phyloP scores from a whole-genome alignment of 305 asterid species.

The Solanum aculeatissimum region DNA sequence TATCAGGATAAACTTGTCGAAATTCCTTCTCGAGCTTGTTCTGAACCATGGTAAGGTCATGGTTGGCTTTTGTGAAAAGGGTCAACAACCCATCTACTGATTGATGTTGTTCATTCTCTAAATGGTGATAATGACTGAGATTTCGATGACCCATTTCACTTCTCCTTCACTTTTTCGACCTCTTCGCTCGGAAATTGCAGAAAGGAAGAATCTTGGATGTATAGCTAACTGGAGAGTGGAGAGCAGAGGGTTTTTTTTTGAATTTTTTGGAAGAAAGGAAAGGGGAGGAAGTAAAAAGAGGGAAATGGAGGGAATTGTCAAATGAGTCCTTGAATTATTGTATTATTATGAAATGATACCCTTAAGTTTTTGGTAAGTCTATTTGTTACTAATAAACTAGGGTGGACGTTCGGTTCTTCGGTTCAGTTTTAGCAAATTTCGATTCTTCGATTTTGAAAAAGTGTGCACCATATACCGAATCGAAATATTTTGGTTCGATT shows the following conservation, averaged over 20 bases:
- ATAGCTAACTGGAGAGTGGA: background rate
- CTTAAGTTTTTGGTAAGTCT: background rate
- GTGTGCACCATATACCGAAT: too few relatives aligned
- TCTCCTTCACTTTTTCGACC: background rate
- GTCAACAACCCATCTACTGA: slow-evolving; percentile 66
- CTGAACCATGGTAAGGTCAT: slow-evolving; percentile 56
- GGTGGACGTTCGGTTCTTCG: too few relatives aligned
- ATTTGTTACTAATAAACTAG: too few relatives aligned
- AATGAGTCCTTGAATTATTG: background rate
- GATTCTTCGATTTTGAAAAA: too few relatives aligned
- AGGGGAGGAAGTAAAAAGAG: background rate
- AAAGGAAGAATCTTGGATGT: background rate
- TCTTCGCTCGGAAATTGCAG: background rate
- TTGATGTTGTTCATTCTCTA: slow-evolving; percentile 20
- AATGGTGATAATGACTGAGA: background rate
- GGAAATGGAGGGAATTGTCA: background rate
- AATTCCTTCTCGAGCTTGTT: slow-evolving; percentile 70
- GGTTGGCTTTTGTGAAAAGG: slow-evolving; percentile 63
- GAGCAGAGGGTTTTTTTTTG: background rate
- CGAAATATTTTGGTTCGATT: too few relatives aligned
- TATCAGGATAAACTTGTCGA: slow-evolving; percentile 55
- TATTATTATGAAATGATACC: background rate
- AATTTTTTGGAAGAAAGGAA: background rate
- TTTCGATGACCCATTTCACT: slow-evolving; percentile 35
- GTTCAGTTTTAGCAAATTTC: too few relatives aligned